A percentile compares a stretch with the other conserved stretches of the same genome.
These are phyloP conservation scores for Salix purpurea DNA, from an alignment of 345 rosid genomes.

Conservation along the genomic window DNA sequence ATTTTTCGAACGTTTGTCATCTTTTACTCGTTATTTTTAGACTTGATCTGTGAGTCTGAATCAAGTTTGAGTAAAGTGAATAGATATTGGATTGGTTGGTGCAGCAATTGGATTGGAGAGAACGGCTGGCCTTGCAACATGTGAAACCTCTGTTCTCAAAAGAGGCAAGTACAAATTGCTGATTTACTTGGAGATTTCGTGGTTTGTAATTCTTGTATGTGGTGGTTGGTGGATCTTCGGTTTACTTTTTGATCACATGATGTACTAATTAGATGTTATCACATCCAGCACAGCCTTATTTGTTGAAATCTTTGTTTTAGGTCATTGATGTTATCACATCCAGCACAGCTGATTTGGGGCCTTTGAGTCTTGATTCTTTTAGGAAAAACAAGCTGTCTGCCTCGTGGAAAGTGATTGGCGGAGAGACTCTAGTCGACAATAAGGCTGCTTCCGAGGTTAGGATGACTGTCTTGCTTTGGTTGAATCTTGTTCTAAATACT, in stretches of 20 bases:
- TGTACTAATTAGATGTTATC: constrained; percentile 45
- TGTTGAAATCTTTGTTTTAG: constrained; percentile 30
- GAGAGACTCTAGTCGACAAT: constrained; percentile 31
- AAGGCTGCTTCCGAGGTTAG: constrained; percentile 47
- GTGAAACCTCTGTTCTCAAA: constrained; percentile 62
- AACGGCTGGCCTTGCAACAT: constrained; percentile 62
- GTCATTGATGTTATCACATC: constrained; percentile 61
- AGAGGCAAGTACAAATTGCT: constrained; percentile 54
- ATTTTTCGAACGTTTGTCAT: constrained; percentile 3
- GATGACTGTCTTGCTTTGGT: constrained; percentile 11
- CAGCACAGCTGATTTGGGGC: constrained; percentile 77
- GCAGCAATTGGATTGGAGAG: constrained; percentile 86
- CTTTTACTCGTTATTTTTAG: neutral
- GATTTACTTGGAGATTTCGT: constrained; percentile 7
- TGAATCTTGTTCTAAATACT: neutral
- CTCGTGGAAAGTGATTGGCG: constrained; percentile 59
- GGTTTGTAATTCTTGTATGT: neutral
- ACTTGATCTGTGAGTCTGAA: neutral
- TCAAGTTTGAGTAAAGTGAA: neutral
- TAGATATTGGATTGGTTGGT: constrained; percentile 17
- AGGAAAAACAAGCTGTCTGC: constrained; percentile 70
- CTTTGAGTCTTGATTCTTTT: constrained; percentile 74
- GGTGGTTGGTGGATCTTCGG: neutral
- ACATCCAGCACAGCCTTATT: constrained; percentile 45
- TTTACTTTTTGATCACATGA: constrained; percentile 7